Conservation (phyloP, 1,139 yeast genomes). For the Ogataea hybrid region DNA sequence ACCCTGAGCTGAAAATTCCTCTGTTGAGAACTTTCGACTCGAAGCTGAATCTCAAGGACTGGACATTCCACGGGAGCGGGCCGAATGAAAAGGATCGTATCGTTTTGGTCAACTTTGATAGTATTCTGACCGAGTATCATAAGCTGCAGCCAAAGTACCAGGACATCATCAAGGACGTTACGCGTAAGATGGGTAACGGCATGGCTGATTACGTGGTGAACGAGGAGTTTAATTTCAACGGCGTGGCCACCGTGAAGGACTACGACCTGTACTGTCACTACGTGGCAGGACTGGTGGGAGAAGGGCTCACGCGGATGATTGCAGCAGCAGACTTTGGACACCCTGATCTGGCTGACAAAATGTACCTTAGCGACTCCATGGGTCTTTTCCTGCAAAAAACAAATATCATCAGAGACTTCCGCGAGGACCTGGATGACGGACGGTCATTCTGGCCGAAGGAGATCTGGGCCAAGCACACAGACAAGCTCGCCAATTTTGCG, state of each 20-base stretch:
- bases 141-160: constrained; percentile 73
- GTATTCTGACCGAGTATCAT: constrained; percentile 68
- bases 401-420: constrained; percentile 91
- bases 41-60: constrained; percentile 60
- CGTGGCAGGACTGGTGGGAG: constrained; percentile 98
- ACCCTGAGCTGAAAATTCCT: constrained; percentile 68
- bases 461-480: constrained; percentile 82
- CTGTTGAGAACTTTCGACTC: constrained; percentile 65
- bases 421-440: constrained; percentile 89
- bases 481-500: constrained; percentile 58
- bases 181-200: constrained; percentile 90
- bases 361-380: constrained; percentile 75
- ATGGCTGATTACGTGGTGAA: constrained; percentile 93
- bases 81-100: constrained; percentile 78
- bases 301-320: constrained; percentile 83
- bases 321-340: constrained; percentile 67
- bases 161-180: constrained; percentile 72
- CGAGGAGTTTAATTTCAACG: constrained; percentile 74
- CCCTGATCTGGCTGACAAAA: constrained; percentile 46
- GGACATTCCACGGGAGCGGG: constrained; percentile 77
- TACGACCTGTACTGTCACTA: constrained; percentile 92
- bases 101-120: constrained; percentile 75
- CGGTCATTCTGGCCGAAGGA: constrained; percentile 97
- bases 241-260: constrained; percentile 74
- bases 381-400: constrained; percentile 94